Base-by-base conservation (phyloP, 495 filamentous ascomycete genomes). In the Neurospora terricola region DNA sequence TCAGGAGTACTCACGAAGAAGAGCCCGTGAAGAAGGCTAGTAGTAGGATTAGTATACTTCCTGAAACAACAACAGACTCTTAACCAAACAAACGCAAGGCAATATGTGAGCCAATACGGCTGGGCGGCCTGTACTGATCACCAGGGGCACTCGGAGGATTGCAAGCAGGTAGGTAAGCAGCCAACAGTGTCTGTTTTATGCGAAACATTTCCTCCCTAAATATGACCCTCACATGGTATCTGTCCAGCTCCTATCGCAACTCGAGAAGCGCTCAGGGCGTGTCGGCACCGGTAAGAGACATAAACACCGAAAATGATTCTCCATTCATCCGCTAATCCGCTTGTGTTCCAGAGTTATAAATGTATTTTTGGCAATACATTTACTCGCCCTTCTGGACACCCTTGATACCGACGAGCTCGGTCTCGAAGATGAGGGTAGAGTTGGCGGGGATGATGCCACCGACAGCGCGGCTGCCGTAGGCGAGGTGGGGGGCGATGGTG, bases 351-450 rank as follows among this genome's bases (percentile, higher is more conserved):
- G 54, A 9, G 27, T 9, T 27, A 34, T 66, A 18, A 16, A 66
- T 36, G 54, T 12, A 18, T 34, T 18, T 0, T 18, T 18, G 27
- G 14, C 5, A 1, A 70, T 10, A 11, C 27, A 74, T 75, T 42
- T 71, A 73, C 70, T 76, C 69, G 69, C 80, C 79, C 38, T 72
- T 48, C 69, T 79, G 76, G 37, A 93, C 90, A 16, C 92, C 93
- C 23, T 89, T 83, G 82, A 97, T 96, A 40, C 82, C 87, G 79
- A 96, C 83, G 76, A 97, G 85, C 82, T 94, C 91, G 38, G 94
- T 96, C 84, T 94, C 91, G 76, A 96, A 96, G 66, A 96, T 86
- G 85, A 79, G 75, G 69, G 72, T 75, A 16, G 72, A 74, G 72
- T 79, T 79, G 66, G 76, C 62, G 37, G 80, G 82, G 76, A 84